phyloP scores from a whole-genome alignment of 495 filamentous ascomycete species.

The Neurospora pannonica region DNA sequence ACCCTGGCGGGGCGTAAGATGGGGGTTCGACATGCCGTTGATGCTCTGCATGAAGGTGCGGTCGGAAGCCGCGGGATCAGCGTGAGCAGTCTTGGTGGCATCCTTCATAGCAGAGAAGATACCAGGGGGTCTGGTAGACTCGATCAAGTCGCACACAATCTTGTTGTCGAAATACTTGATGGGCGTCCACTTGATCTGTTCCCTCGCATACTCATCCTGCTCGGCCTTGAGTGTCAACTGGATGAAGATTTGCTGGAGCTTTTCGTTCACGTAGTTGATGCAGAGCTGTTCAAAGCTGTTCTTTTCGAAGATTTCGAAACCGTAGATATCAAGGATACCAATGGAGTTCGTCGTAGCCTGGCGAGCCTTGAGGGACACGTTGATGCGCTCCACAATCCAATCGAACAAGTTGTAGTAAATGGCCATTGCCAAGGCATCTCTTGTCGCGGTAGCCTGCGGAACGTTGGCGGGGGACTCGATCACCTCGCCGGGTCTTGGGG shows the following conservation, averaged over 20 bases:
- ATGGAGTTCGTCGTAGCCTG: slow-evolving; percentile 71
- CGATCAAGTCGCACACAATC: slow-evolving; percentile 95
- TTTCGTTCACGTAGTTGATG: slow-evolving; percentile 99
- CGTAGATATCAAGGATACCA: slow-evolving; percentile 98
- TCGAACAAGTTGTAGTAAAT: slow-evolving; percentile 98
- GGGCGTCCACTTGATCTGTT: slow-evolving; percentile 97
- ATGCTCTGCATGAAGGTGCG: slow-evolving; percentile 89
- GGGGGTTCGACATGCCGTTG: slow-evolving; percentile 80
- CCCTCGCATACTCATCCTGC: slow-evolving; percentile 93
- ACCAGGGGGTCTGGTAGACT: slow-evolving; percentile 82
- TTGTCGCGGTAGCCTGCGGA: slow-evolving; percentile 81
- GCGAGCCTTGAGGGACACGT: slow-evolving; percentile 75
- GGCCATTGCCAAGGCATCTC: slow-evolving; percentile 87
- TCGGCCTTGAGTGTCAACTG: slow-evolving; percentile 94
- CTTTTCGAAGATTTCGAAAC: slow-evolving; percentile 98
- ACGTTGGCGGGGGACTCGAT: slow-evolving; percentile 92
- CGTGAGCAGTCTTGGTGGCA: slow-evolving; percentile 93
- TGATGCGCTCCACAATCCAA: slow-evolving; percentile 94
- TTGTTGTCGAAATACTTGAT: slow-evolving; percentile 99
- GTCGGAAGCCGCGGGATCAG: slow-evolving; percentile 88
- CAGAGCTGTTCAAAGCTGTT: slow-evolving; percentile 99
- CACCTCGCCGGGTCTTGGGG: slow-evolving; percentile 74
- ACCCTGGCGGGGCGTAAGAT: slow-evolving; percentile 86
- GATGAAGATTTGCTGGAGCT: slow-evolving; percentile 99
- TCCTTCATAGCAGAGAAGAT: slow-evolving; percentile 96